These are phyloP conservation scores for Jacaranda mimosifolia DNA, from an alignment of 257 asterid genomes.

Conservation along the genomic window DNA sequence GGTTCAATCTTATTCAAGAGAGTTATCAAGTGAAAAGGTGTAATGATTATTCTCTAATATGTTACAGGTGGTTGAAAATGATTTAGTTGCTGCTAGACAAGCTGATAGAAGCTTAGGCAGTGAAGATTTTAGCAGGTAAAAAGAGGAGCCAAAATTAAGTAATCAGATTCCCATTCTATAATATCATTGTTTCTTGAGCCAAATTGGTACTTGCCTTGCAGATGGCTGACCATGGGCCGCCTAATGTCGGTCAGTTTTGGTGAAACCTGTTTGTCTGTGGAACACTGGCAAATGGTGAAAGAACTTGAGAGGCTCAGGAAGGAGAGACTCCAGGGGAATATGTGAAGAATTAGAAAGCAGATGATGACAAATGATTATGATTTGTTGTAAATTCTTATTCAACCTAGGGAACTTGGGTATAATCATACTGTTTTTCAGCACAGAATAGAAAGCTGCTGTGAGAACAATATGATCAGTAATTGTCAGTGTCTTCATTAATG, in stretches of 20 bases:
- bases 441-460: conserved; percentile 22
- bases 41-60: neutral
- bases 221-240: conserved; percentile 91
- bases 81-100: conserved; percentile 88
- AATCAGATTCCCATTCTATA: conserved; percentile 1
- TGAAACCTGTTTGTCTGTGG: conserved; percentile 66
- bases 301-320: conserved; percentile 75
- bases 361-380: neutral
- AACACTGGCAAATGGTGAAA: conserved; percentile 93
- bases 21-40: neutral
- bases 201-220: conserved; percentile 38
- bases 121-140: conserved; percentile 82
- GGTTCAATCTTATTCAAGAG: neutral
- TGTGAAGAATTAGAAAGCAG: conserved; percentile 25
- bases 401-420: neutral
- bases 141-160: neutral
- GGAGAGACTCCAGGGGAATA: conserved; percentile 60
- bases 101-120: conserved; percentile 86
- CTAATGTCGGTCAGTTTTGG: conserved; percentile 80
- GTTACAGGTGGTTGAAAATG: conserved; percentile 79
- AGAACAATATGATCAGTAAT: neutral
- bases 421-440: conserved; percentile 2
- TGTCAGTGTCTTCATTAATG: neutral
- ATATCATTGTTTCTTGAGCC: conserved; percentile 25
- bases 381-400: conserved; percentile 26